Base-by-base conservation (phyloP, 352 stramenopile genomes). In the Pythium biforme region DNA sequence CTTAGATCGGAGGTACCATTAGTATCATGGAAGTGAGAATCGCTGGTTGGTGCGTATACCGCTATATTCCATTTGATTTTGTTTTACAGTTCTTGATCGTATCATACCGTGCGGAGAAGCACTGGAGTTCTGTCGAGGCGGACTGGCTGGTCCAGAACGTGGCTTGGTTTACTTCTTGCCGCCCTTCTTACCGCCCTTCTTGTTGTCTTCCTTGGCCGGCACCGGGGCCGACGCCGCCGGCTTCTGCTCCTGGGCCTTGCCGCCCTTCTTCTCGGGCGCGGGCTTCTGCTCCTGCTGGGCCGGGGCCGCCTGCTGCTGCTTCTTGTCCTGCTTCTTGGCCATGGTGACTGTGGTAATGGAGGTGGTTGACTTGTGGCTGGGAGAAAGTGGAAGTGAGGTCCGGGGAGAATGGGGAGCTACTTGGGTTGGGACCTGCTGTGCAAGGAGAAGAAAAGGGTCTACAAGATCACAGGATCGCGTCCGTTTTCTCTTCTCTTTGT, bases 291-390 rank as follows among this genome's bases (percentile, higher is more conserved):
- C 29, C 29, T 34, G 29, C 29, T 34, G 29, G 29, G 29, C 29
- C 29, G 29, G 29, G 29, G 29, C 29, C 11, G 43, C 43, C 43
- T 26, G 26, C 23, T 39, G 33, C 40, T 60, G 37, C 40, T 60
- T 60, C 40, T 52, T 52, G 54, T 52, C 54, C 39, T 52, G 40
- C 54, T 61, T 61, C 54, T 61, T 61, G 54, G 19, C 54, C 54
- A 61, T 61, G 41, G 54, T 61, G 39, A 49, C n/a, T 54, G 48
- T 23, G n/a, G 49, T 33, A 20, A 14, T 43, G 54, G 10, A 43
- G 26, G 25, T 12, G 48, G 6, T 25, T 51, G 54, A 59, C 37
- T 59, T 41, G 54, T 29, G 54, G 34, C 54, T 61, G 22, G 54
- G 29, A 25, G 25, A 34, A 52, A 45, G 40, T 46, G 54, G 41